Conservation (phyloP, 2,329 filamentous ascomycete species). For the Aspergillus pseudoglaucus region DNA sequence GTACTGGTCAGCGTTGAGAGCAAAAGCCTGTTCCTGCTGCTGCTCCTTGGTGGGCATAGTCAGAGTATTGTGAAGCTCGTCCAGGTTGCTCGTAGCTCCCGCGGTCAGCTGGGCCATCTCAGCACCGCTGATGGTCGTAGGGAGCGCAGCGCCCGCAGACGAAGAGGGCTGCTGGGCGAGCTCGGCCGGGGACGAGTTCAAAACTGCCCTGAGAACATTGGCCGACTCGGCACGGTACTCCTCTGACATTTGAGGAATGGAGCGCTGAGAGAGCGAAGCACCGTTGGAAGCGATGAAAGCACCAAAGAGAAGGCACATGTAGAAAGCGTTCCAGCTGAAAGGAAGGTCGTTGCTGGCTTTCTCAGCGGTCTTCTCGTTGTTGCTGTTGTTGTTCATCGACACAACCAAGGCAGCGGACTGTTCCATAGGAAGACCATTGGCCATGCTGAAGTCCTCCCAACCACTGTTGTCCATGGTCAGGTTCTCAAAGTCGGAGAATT, state of each 20-base stretch:
- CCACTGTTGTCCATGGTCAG: conserved; percentile 68
- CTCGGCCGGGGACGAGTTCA: conserved; percentile 40
- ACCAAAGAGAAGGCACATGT: conserved; percentile 93
- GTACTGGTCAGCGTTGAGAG: conserved; percentile 79
- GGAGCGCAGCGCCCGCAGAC: conserved; percentile 15
- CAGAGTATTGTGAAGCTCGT: conserved; percentile 61
- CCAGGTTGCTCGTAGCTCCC: conserved; percentile 43
- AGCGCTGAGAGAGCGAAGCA: conserved; percentile 53
- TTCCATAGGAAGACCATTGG: conserved; percentile 52
- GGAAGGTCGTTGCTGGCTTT: conserved; percentile 64
- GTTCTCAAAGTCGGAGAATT: conserved; percentile 76
- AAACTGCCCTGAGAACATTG: conserved; percentile 42
- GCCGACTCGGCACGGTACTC: conserved; percentile 44
- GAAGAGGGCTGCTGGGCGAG: conserved; percentile 40
- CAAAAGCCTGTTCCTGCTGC: conserved; percentile 80
- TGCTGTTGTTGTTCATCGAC: conserved; percentile 16
- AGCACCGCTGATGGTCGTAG: conserved; percentile 30
- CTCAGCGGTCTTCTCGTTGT: conserved; percentile 31
- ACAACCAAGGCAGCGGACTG: conserved; percentile 28
- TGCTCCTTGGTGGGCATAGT: conserved; percentile 75
- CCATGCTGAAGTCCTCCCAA: conserved; percentile 78
- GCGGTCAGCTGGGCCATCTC: conserved; percentile 35
- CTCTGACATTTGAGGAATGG: conserved; percentile 45
- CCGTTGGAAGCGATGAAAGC: conserved; percentile 91
- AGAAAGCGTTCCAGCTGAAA: conserved; percentile 60